Evolutionary conservation across 1,139 yeast species (phyloP).

Genomic region (Geotrichum candidum): DNA sequence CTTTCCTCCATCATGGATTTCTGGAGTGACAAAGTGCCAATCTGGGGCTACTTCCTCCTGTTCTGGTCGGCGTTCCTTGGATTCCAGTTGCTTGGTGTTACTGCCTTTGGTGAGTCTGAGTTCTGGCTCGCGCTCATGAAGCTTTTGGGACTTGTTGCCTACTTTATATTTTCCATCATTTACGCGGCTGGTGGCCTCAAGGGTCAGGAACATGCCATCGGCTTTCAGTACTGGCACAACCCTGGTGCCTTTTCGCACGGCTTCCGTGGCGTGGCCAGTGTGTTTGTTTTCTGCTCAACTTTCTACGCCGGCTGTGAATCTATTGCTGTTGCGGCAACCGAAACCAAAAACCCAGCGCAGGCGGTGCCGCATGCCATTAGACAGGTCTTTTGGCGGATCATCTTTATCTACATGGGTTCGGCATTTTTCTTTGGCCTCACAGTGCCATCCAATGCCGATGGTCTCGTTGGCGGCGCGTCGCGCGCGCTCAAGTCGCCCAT

Average conservation of each 20-base stretch:
- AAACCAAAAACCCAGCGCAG: slow-evolving; percentile 72
- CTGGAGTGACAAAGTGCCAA: slow-evolving; percentile 60
- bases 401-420: slow-evolving; percentile 71
- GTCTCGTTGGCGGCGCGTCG: slow-evolving; percentile 33
- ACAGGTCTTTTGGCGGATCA: slow-evolving; percentile 73
- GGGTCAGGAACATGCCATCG: slow-evolving; percentile 29
- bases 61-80: slow-evolving; percentile 52
- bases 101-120: slow-evolving; percentile 61
- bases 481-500: slow-evolving; percentile 62
- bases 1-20: slow-evolving; percentile 48
- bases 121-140: slow-evolving; percentile 57
- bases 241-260: slow-evolving; percentile 75
- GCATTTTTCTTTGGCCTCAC: slow-evolving; percentile 75
- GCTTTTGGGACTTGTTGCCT: slow-evolving; percentile 49
- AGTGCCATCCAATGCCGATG: slow-evolving; percentile 70
- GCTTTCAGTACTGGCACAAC: slow-evolving; percentile 68
- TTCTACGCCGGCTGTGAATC: slow-evolving; percentile 75
- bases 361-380: slow-evolving; percentile 84
- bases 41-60: slow-evolving; percentile 51
- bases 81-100: slow-evolving; percentile 53
- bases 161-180: slow-evolving; percentile 53
- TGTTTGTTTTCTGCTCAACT: slow-evolving; percentile 61
- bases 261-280: slow-evolving; percentile 60
- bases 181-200: slow-evolving; percentile 59
- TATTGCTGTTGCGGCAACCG: slow-evolving; percentile 87